Evolutionary conservation across 805 yeast genomes (phyloP).

Genomic region (Spencermartinsiella europaea): DNA sequence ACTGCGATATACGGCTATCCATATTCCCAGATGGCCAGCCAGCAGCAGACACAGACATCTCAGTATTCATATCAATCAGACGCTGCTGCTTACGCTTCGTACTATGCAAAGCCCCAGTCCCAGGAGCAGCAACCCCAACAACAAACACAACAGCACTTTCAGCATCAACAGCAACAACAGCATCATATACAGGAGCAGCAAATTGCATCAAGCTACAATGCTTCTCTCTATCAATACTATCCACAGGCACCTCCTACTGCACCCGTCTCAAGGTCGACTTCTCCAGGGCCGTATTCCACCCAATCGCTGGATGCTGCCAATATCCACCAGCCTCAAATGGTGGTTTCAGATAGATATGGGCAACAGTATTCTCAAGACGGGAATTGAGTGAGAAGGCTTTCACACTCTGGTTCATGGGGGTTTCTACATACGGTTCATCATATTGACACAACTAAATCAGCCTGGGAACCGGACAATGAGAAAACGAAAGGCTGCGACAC

Average conservation of each 20-base stretch:
- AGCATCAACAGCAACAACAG: conserved; percentile 1
- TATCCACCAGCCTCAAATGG: background rate
- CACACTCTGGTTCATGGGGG: too few species aligned
- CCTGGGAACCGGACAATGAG: too few species aligned
- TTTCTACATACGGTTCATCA: too few species aligned
- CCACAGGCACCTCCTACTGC: background rate
- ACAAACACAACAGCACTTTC: background rate
- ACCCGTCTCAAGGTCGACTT: background rate
- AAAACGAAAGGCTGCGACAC: too few species aligned
- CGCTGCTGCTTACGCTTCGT: background rate
- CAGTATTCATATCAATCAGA: background rate
- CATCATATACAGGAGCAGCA: background rate
- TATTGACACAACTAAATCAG: too few species aligned
- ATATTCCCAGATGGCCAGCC: background rate
- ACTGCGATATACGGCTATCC: background rate
- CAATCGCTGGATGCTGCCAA: background rate
- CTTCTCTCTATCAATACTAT: background rate
- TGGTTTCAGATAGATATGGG: background rate
- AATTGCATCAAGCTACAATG: background rate
- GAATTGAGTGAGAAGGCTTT: background rate
- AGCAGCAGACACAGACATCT: background rate
- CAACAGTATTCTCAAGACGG: background rate
- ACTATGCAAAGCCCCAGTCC: background rate
- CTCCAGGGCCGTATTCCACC: background rate
- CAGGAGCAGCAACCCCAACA: background rate